phyloP scores from a whole-genome alignment of 345 rosid genomes.

The Hirschfeldia incana region DNA sequence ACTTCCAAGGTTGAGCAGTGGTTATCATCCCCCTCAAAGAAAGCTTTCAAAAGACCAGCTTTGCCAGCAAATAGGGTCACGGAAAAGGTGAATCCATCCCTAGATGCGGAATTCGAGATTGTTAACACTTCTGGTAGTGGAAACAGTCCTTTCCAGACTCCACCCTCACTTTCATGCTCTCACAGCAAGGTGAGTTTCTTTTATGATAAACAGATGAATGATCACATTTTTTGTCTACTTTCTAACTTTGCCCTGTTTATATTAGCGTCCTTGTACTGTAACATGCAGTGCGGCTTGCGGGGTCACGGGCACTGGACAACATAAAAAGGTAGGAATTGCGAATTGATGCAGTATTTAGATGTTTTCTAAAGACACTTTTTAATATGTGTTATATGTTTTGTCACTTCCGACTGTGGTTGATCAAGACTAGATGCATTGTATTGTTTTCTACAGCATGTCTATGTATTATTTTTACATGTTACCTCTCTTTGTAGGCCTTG shows the following conservation, averaged over 20 bases:
- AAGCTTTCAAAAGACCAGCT: conserved; percentile 42
- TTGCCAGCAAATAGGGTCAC: conserved; percentile 42
- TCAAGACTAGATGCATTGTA: conserved; percentile 6
- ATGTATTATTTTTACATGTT: conserved; percentile 5
- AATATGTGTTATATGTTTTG: neutral
- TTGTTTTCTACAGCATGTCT: conserved; percentile 10
- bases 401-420: conserved; percentile 14
- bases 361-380: neutral
- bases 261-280: conserved; percentile 33
- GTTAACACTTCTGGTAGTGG: conserved; percentile 41
- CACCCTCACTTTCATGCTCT: conserved; percentile 71
- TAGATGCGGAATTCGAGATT: conserved; percentile 33
- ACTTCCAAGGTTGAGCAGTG: conserved; percentile 47
- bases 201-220: conserved; percentile 7
- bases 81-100: conserved; percentile 49
- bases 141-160: conserved; percentile 90
- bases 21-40: conserved; percentile 52
- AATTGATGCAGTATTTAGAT: conserved; percentile 7
- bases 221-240: conserved; percentile 10
- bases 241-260: conserved; percentile 24
- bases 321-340: conserved; percentile 68
- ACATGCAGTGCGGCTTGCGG: conserved; percentile 48
- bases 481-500: conserved; percentile 57
- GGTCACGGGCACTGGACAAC: conserved; percentile 52
- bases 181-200: conserved; percentile 57